Base-by-base conservation (phyloP, 2,329 filamentous ascomycete species). In the Aspergillus oerlinghausenensis region DNA sequence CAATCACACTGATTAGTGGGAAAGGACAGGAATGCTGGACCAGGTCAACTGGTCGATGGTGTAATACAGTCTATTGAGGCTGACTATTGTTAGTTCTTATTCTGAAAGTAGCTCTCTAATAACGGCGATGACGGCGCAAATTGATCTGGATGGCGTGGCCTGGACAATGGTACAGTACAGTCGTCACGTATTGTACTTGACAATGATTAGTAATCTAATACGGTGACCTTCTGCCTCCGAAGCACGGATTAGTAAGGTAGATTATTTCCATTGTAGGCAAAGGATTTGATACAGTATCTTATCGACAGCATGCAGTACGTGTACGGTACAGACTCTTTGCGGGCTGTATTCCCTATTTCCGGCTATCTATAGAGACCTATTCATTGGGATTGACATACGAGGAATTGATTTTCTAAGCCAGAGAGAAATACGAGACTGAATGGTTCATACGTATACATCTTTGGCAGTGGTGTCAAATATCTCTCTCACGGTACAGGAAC, bases 301-400 rank as follows among this genome's bases (percentile, higher is more conserved):
- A 35, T 17, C 1, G 11, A 17, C 5, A 17, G 32, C 32, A 14
- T 7, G 32, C 32, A 17, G 32, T 38, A 38, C 32, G 40, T 28
- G 40, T 43, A 52, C 35, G 7, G 25, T 26, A 45, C 42, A 17
- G 19, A 25, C 42, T 28, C 19, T 38, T 10, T 14, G 32, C 29
- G 29, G 49, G 43, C 47, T 25, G 35, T 25, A 40, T 60, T 56
- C 19, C 61, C 57, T 26, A n/a, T 55, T 63, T 55, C 28, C 14
- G 54, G 49, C 32, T 17, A 32, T 63, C 59, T 63, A 61, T 63
- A 62, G 54, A 55, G 5, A 47, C 21, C 21, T 47, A 23, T 21
- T 26, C 10, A 47, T 47, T 26, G 43, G 25, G 43, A 14, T 26
- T 14, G 21, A 47, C 26, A 43, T 21, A 43, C 10, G 40, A 21